Percentiles rank a stretch among this genome's conserved stretches.
Conservation (phyloP, 1,139 yeast species). For the Lodderomyces theae region DNA sequence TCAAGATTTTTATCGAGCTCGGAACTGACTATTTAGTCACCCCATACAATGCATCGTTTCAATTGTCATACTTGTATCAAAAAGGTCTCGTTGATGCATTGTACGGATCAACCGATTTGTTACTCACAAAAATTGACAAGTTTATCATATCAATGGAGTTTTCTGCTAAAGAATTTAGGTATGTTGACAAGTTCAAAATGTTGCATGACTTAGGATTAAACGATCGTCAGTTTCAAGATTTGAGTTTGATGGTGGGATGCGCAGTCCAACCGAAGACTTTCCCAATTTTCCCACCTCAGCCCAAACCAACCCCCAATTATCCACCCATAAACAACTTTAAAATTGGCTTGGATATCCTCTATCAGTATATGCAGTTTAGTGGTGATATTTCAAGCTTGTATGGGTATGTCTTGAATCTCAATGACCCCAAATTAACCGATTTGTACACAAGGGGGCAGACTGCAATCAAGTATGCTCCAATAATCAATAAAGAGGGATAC, state of each 20-base stretch:
- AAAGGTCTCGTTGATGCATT: conserved; percentile 65
- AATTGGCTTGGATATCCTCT: conserved; percentile 43
- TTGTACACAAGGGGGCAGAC: conserved; percentile 41
- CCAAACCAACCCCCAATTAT: conserved; percentile 44
- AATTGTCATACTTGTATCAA: conserved; percentile 67
- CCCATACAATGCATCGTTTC: conserved; percentile 82
- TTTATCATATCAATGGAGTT: conserved; percentile 73
- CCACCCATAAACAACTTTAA: conserved; percentile 45
- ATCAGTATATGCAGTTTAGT: conserved; percentile 33
- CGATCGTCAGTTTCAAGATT: conserved; percentile 69
- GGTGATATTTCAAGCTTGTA: conserved; percentile 27
- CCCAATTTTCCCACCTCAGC: conserved; percentile 53
- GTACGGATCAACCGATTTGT: conserved; percentile 79
- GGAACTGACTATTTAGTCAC: conserved; percentile 70
- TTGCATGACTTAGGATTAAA: conserved; percentile 58
- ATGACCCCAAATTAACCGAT: conserved; percentile 38
- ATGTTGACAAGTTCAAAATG: conserved; percentile 58
- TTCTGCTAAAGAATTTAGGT: conserved; percentile 61
- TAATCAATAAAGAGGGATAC: conserved; percentile 64
- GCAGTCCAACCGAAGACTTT: conserved; percentile 67
- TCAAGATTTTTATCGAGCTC: conserved; percentile 54
- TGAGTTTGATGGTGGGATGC: conserved; percentile 76
- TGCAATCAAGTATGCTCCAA: conserved; percentile 56
- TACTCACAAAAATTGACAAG: conserved; percentile 64
- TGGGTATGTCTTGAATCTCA: conserved; percentile 36